These are phyloP conservation scores for Pythium dissotocum DNA, from an alignment of 352 stramenopile species.

Conservation along the genomic window DNA sequence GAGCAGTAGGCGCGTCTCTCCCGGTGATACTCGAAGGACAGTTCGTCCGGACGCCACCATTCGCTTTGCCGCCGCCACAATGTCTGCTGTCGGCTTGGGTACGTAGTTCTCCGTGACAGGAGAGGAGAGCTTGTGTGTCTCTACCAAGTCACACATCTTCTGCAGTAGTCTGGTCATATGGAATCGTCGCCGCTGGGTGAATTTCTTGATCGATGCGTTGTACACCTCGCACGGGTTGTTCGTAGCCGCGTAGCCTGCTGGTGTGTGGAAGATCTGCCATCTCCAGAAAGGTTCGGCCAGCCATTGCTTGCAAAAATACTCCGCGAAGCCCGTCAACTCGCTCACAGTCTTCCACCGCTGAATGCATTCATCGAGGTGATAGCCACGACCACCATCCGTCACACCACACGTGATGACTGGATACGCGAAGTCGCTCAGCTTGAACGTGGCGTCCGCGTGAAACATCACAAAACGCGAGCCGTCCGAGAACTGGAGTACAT, in stretches of 20 bases:
- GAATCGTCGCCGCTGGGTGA: background rate
- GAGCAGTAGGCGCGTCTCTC: background rate
- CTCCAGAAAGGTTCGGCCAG: conserved; percentile 13
- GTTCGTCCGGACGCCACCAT: conserved; percentile 13
- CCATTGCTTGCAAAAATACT: conserved; percentile 19
- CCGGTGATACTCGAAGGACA: background rate
- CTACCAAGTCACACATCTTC: conserved; percentile 20
- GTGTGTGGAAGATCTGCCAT: conserved; percentile 27
- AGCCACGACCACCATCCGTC: background rate
- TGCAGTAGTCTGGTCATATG: conserved; percentile 22
- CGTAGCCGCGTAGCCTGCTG: conserved; percentile 12
- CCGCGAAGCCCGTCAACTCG: background rate
- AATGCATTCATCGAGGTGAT: background rate
- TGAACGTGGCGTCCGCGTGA: background rate
- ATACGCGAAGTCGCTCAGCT: conserved; percentile 5
- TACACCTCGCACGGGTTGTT: conserved; percentile 28
- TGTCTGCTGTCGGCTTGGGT: background rate
- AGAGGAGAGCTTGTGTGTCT: background rate
- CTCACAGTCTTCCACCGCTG: background rate
- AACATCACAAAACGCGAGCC: background rate
- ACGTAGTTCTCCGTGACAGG: background rate
- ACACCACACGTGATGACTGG: conserved; percentile 1
- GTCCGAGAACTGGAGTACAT: background rate
- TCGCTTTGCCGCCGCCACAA: conserved; percentile 7
- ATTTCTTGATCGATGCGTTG: conserved; percentile 24